These are phyloP conservation scores for Emmonsiellopsis sp. DNA, from an alignment of 2,329 filamentous ascomycete genomes.

Conservation along the genomic window DNA sequence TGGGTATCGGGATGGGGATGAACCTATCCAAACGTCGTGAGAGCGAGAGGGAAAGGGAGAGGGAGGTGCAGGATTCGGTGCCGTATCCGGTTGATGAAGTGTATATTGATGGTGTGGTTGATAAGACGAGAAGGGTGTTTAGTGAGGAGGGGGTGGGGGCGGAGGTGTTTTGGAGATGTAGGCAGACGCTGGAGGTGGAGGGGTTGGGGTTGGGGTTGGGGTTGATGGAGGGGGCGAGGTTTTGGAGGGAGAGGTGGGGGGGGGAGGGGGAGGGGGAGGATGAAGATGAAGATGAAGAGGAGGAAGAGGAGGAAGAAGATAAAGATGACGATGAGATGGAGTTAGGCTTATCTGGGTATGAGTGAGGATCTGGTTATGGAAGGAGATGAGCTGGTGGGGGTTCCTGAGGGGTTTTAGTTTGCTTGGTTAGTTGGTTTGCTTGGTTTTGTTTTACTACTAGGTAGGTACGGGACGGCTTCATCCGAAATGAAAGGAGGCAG, in stretches of 20 bases:
- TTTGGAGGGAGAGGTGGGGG: not conserved
- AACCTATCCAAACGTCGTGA: too few relatives aligned
- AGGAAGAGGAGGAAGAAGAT: not conserved
- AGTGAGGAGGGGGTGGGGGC: not conserved
- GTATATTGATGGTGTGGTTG: not conserved
- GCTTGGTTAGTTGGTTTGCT: too few relatives aligned
- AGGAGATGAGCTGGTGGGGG: not conserved
- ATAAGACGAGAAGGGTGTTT: slow-evolving; percentile 1
- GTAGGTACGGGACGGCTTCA: too few relatives aligned
- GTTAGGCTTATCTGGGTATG: too few relatives aligned
- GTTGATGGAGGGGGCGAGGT: not conserved
- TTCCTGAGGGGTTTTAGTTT: too few relatives aligned
- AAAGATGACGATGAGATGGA: not conserved
- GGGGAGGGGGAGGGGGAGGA: not conserved
- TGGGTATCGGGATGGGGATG: too few relatives aligned
- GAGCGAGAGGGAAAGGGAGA: too few relatives aligned
- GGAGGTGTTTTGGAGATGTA: not conserved
- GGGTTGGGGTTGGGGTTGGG: not conserved
- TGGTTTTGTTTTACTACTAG: too few relatives aligned
- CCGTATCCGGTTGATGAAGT: too few relatives aligned
- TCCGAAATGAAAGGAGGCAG: too few relatives aligned
- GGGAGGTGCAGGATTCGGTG: too few relatives aligned
- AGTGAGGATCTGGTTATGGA: not conserved
- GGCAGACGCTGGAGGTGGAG: not conserved
- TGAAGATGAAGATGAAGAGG: not conserved